Conservation (phyloP, 2,329 filamentous ascomycete genomes). For the Achaetomium macrosporum region DNA sequence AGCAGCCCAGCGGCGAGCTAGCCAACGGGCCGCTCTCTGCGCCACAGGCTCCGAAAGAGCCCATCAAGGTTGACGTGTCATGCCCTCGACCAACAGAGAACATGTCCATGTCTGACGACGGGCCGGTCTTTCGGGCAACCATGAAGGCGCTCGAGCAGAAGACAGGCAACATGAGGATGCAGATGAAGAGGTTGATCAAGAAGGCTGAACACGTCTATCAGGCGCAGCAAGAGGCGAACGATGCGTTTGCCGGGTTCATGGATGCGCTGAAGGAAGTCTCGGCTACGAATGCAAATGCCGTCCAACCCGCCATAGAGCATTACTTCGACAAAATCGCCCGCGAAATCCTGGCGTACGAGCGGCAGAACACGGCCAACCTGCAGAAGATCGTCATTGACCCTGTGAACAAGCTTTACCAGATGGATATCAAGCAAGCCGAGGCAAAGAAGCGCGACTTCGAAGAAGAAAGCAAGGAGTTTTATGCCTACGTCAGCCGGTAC, state of each 20-base stretch:
- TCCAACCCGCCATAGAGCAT: constrained; percentile 94
- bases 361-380: constrained; percentile 73
- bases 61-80: constrained; percentile 79
- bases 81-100: constrained; percentile 83
- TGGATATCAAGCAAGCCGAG: constrained; percentile 97
- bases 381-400: constrained; percentile 95
- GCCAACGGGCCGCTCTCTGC: constrained; percentile 18
- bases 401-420: constrained; percentile 80
- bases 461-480: constrained; percentile 98
- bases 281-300: constrained; percentile 85
- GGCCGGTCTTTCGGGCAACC: constrained; percentile 89
- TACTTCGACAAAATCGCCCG: constrained; percentile 96
- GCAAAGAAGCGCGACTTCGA: constrained; percentile 97
- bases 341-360: constrained; percentile 83
- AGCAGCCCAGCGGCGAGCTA: constrained; percentile 35
- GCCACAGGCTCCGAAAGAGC: constrained; percentile 35
- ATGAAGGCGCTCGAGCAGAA: constrained; percentile 96
- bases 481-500: constrained; percentile 89
- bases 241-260: constrained; percentile 75
- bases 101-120: constrained; percentile 79
- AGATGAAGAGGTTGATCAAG: constrained; percentile 95
- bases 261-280: constrained; percentile 83
- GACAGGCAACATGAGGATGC: constrained; percentile 84
- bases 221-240: constrained; percentile 78
- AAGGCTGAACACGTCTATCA: constrained; percentile 83